phyloP scores from a whole-genome alignment of 331 rosid species.

The Acacia concinna region DNA sequence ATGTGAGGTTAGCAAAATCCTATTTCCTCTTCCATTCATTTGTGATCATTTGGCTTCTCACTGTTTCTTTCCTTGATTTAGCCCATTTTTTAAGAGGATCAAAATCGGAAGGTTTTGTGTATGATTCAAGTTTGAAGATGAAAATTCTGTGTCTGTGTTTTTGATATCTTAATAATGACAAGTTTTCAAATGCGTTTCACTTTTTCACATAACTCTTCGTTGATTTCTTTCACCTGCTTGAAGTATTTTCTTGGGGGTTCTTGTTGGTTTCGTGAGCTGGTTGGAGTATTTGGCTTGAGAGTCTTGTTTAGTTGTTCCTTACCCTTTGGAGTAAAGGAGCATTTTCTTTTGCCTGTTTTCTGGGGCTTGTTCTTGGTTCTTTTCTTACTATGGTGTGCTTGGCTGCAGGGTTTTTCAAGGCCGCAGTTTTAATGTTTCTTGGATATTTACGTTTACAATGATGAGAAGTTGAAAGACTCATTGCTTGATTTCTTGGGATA shows the following conservation, averaged over 20 bases:
- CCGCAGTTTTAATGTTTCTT: constrained; percentile 37
- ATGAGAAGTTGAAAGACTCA: constrained; percentile 33
- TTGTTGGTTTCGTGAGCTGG: neutral
- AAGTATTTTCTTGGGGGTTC: neutral
- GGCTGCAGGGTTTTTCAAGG: constrained; percentile 34
- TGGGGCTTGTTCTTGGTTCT: neutral
- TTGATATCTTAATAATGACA: neutral
- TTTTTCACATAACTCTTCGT: neutral
- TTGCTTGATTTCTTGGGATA: neutral
- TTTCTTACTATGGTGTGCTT: constrained; percentile 4
- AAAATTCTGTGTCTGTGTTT: neutral
- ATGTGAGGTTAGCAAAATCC: constrained; percentile 27
- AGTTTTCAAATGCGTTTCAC: neutral
- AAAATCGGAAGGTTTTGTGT: neutral
- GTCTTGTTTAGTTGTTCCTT: neutral
- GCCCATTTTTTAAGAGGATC: neutral
- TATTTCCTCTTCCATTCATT: neutral
- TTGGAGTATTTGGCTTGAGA: neutral
- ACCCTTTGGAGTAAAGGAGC: neutral
- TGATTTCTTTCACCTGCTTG: neutral
- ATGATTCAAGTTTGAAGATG: neutral
- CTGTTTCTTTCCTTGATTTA: neutral
- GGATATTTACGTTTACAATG: constrained; percentile 52
- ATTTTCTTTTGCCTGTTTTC: neutral
- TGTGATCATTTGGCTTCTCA: neutral